A percentile compares a stretch with the other conserved stretches of the same genome.
These are phyloP conservation scores for Globisporangium polare DNA, from an alignment of 352 stramenopile species.

Conservation along the genomic window DNA sequence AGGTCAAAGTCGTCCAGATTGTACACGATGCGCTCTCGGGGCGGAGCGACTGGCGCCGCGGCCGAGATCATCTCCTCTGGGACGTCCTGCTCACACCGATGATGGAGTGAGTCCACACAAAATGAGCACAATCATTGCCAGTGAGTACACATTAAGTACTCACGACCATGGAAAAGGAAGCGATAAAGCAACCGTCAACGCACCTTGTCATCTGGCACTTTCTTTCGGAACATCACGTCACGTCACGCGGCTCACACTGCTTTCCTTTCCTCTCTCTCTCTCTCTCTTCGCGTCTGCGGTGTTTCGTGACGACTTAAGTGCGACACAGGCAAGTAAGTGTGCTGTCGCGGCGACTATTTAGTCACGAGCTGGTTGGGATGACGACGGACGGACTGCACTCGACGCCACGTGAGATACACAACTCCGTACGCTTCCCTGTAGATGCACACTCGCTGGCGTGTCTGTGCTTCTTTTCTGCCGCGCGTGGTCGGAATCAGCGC, in stretches of 20 bases:
- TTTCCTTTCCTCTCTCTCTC: not conserved
- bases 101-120: not conserved
- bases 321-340: no score
- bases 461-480: not conserved
- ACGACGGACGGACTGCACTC: no score
- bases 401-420: no score
- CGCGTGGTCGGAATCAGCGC: not conserved
- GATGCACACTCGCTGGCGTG: no score
- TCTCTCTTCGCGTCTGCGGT: not conserved
- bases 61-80: constrained; percentile 55
- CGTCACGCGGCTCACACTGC: not conserved
- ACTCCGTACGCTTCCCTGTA: no score
- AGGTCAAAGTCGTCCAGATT: constrained; percentile 73
- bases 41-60: constrained; percentile 28
- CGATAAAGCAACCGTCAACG: not conserved
- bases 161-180: no score
- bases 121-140: not conserved
- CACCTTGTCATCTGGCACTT: constrained; percentile 36
- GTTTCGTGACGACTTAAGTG: not conserved
- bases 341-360: no score
- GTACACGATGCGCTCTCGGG: constrained; percentile 37
- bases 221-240: constrained; percentile 36
- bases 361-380: no score
- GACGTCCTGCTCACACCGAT: constrained; percentile 20
- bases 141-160: no score